Evolutionary conservation across 352 stramenopile genomes (phyloP).

Genomic region (Phytophthora gonapodyides): DNA sequence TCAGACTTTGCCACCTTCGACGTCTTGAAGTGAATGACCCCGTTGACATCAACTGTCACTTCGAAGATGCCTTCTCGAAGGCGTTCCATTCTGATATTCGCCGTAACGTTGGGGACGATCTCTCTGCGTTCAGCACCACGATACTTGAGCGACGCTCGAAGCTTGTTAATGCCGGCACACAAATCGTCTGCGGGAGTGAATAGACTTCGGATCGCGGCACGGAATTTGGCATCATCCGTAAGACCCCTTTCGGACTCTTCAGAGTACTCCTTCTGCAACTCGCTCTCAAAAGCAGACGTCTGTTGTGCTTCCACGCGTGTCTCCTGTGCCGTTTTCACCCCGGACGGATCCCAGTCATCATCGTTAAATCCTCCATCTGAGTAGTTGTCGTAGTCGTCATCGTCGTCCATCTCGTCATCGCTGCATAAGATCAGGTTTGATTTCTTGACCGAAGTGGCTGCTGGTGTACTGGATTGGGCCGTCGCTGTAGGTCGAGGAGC

Average conservation of each 20-base stretch:
- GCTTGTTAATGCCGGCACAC: constrained; percentile 57
- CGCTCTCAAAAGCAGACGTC: constrained; percentile 32
- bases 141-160: constrained; percentile 70
- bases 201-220: constrained; percentile 72
- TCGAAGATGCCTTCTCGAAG: constrained; percentile 63
- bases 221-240: constrained; percentile 62
- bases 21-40: constrained; percentile 57
- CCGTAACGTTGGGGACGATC: constrained; percentile 72
- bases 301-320: constrained; percentile 9
- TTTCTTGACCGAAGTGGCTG: constrained; percentile 16
- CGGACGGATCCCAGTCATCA: constrained; percentile 41
- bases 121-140: constrained; percentile 44
- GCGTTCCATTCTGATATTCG: constrained; percentile 67
- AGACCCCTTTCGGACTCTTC: constrained; percentile 45
- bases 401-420: constrained; percentile 65
- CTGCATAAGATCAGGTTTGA: constrained; percentile 64
- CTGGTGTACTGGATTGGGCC: constrained; percentile 4
- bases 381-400: constrained; percentile 58
- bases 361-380: constrained; percentile 41
- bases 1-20: constrained; percentile 52
- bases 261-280: constrained; percentile 53
- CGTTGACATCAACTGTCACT: constrained; percentile 67
- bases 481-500: constrained; percentile 8
- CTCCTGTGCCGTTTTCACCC: constrained; percentile 27
- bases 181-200: constrained; percentile 72